Evolutionary conservation across 257 asterid genomes (phyloP), one percentile per base, ranked within the genome.

Genomic region (Plantago major): DNA sequence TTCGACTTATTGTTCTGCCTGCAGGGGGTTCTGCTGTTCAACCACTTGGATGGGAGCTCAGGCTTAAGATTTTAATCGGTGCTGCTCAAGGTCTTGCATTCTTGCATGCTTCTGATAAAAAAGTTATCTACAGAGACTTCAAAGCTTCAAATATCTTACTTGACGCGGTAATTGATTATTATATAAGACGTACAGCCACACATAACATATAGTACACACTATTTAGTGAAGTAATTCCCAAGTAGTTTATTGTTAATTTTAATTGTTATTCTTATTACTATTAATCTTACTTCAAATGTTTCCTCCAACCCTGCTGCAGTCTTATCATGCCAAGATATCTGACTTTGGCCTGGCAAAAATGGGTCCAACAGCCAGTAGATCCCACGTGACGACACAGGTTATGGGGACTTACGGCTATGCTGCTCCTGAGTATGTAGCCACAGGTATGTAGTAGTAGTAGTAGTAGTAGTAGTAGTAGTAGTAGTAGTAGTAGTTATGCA

Each of bases 91-190:
- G 86, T 12, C 75, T 80, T 15, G 86, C 83, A 6, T 80, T 74
- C 81, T 64, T 80, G 73, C 86, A 80, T 15, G 68, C 75, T 7
- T 64, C 69, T 4, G 86, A 80, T 60, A 63, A 19, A 49, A 77
- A 77, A 53, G 79, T 77, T 49, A 77, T 80, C 68, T 77, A 80
- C 26, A 57, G 86, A 58, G 86, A 80, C 63, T 77, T 80, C 71
- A 80, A 80, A 74, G 81, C 86, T 55, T 80, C 86, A 10, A 80
- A 80, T 77, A 80, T 80, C 63, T 69, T 80, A 81, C 82, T 80
- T 3, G 83, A 80, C 9, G 83, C 73, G 45, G 86, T 80, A 69
- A 65, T 80, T 42, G 2, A 22, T 22, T 22, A 22, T 22, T 22
- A 22, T 22, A 22, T 22, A 22, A 22, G 26, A 38, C 22, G 14